A percentile compares a stretch with the other conserved stretches of the same genome.
Conservation (phyloP, 768 basidiomycete genomes). For the Mycena epipterygia region DNA sequence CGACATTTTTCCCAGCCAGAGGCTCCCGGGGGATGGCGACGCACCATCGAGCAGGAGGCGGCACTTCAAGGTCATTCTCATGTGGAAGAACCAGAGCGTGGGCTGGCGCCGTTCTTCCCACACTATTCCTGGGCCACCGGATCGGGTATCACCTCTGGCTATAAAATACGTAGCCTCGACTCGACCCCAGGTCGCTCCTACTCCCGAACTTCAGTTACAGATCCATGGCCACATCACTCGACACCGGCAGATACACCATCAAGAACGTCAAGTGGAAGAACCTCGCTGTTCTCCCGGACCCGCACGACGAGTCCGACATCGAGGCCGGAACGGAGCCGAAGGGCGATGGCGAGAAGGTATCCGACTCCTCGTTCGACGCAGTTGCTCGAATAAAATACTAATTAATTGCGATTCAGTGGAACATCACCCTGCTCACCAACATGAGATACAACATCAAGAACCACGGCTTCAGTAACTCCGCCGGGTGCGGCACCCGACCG, state of each 20-base stretch:
- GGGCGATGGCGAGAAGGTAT: neutral
- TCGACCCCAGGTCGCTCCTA: neutral
- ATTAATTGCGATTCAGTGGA: neutral
- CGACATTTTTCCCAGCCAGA: too few relatives aligned
- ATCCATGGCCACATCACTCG: neutral
- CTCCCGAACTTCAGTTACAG: neutral
- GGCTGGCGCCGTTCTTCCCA: too few relatives aligned
- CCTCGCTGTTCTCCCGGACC: neutral
- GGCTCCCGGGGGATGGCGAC: too few relatives aligned
- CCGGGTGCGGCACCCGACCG: neutral
- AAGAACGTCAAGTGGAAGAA: neutral
- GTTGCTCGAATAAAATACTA: neutral
- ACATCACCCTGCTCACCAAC: neutral
- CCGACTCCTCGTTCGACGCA: neutral
- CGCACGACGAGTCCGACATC: too few relatives aligned
- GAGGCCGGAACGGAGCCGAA: neutral
- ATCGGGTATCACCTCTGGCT: too few relatives aligned
- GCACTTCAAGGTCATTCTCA: too few relatives aligned
- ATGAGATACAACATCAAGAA: neutral
- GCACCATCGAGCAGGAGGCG: too few relatives aligned
- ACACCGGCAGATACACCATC: conserved; percentile 17
- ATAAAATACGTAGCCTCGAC: too few relatives aligned
- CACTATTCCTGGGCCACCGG: too few relatives aligned
- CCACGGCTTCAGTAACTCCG: too few relatives aligned
- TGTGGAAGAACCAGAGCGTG: too few relatives aligned